Evolutionary conservation across 2,329 filamentous ascomycete genomes (phyloP).

Genomic region (Trichoderma sp.): DNA sequence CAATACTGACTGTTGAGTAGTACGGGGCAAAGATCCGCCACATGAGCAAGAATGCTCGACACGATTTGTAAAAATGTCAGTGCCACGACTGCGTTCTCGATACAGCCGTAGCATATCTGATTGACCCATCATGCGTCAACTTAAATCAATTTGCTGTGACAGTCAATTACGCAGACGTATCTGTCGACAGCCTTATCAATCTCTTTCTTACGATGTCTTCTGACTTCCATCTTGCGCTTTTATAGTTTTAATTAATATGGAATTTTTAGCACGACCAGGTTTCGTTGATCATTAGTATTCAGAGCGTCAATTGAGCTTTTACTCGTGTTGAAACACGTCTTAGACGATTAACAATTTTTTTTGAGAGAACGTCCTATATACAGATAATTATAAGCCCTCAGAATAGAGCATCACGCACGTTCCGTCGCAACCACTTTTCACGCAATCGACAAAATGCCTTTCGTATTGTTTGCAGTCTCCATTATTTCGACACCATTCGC

Average conservation of each 20-base stretch:
- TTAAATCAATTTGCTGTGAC: too few species aligned
- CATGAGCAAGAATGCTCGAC: constrained; percentile 2
- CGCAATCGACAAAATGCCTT: not conserved
- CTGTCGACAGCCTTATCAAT: not conserved
- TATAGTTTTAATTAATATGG: not conserved
- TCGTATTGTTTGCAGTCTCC: not conserved
- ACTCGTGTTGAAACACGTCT: too few species aligned
- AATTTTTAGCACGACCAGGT: too few species aligned
- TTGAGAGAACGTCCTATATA: not conserved
- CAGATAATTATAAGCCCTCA: not conserved
- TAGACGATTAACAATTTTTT: too few species aligned
- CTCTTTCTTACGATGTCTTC: too few species aligned
- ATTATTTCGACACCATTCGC: not conserved
- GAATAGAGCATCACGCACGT: not conserved
- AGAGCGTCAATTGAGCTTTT: too few species aligned
- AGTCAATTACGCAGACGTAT: not conserved
- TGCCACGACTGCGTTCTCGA: not conserved
- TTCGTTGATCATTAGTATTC: too few species aligned
- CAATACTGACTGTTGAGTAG: not conserved
- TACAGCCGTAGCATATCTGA: not conserved
- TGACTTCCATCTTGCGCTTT: not conserved
- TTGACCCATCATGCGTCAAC: not conserved
- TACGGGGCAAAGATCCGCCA: not conserved
- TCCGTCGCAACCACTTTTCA: not conserved
- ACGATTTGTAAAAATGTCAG: not conserved